phyloP scores from a whole-genome alignment of 345 rosid species.

The Populus euphratica region DNA sequence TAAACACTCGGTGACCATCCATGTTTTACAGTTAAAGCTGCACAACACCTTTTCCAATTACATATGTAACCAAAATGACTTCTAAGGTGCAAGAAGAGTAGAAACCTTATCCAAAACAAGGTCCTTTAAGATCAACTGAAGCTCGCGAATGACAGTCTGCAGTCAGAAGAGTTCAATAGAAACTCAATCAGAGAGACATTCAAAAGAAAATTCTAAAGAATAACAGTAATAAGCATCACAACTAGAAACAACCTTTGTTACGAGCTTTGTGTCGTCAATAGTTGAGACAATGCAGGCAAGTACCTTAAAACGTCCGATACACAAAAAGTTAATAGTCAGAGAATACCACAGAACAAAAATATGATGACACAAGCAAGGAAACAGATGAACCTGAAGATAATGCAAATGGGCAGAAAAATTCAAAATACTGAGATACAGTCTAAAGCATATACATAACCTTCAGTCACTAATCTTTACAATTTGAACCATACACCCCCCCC shows the following conservation, averaged over 20 bases:
- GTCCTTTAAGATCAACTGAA: constrained; percentile 56
- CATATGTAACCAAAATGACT: neutral
- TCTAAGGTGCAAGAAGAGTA: constrained; percentile 8
- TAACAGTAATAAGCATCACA: constrained; percentile 6
- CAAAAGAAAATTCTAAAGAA: neutral
- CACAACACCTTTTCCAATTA: neutral
- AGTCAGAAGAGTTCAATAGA: constrained; percentile 26
- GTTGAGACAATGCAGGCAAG: constrained; percentile 63
- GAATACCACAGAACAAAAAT: constrained; percentile 5
- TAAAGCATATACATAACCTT: neutral
- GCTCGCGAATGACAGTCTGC: constrained; percentile 76
- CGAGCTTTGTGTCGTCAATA: constrained; percentile 91
- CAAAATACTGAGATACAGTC: neutral
- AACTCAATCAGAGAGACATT: constrained; percentile 4
- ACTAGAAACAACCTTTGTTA: constrained; percentile 57
- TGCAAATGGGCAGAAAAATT: neutral
- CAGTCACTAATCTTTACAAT: neutral
- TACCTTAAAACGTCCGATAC: constrained; percentile 45
- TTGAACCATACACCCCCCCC: neutral
- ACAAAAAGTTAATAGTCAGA: neutral
- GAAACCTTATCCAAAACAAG: constrained; percentile 76
- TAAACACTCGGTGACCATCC: neutral
- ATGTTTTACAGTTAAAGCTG: neutral
- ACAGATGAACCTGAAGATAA: neutral
- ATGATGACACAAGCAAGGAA: neutral